Base-by-base conservation (phyloP, 495 filamentous ascomycete species). In the Penicillium verhagenii region DNA sequence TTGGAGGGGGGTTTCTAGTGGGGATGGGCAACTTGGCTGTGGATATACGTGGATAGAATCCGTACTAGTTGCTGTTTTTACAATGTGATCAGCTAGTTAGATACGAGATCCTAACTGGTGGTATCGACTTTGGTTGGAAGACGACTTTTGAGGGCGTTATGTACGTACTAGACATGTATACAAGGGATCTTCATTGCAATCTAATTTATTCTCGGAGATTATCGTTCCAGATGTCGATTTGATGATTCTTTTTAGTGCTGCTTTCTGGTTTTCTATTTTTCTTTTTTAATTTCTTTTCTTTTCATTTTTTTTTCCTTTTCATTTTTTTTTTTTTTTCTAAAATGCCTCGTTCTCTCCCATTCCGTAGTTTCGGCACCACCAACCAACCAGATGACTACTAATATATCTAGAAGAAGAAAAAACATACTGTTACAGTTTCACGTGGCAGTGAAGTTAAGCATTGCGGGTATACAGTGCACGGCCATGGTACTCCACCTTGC, bases 401-500 rank as follows among this genome's bases (percentile, higher is more conserved):
- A n/a, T n/a, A n/a, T n/a, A n/a, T n/a, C n/a, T n/a, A n/a, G n/a
- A n/a, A 14, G 33, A 35, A 2, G 33, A 35, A 35, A 5, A n/a
- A n/a, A n/a, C n/a, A 45, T n/a, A 8, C 42, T 26, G 42, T 24
- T 5, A n/a, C 33, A 14, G 18, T 46, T 54, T 59, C 57, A 59
- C 57, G 35, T 47, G 57, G 51, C 44, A 44, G 57, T 54, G 38
- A 59, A 54, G 52, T 51, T 59, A 59, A 59, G 57, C 57, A 59
- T 59, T 51, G 57, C 51, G 51, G 52, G 52, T 54, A 51, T 54
- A 47, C 7, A 26, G 46, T 31, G 51, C 51, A 50, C 52, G 52
- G 57, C 46, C 52, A 29, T 59, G 38, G 45, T 31, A 48, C 45
- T 47, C 49, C 47, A 50, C 47, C 33, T 31, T 21, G 5, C 18